phyloP scores from a whole-genome alignment of 495 filamentous ascomycete species.

The Evernia prunastri region DNA sequence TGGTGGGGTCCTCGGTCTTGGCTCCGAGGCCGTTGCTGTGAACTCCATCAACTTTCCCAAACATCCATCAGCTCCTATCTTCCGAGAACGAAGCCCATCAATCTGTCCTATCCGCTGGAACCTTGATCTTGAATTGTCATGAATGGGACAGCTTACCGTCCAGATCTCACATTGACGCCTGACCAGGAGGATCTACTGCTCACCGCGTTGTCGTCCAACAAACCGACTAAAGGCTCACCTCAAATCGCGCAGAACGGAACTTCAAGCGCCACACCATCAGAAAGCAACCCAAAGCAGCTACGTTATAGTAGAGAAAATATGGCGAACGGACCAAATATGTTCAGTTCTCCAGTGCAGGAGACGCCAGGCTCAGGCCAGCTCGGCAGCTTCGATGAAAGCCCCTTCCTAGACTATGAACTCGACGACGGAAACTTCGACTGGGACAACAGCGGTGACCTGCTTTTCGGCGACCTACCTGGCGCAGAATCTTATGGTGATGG shows the following conservation, averaged over 20 bases:
- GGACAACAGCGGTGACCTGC: constrained; percentile 55
- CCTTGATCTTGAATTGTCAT: constrained; percentile 30
- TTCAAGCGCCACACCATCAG: constrained; percentile 7
- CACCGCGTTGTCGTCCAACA: constrained; percentile 80
- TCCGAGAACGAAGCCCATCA: neutral
- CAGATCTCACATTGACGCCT: constrained; percentile 62
- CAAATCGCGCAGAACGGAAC: neutral
- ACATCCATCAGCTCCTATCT: neutral
- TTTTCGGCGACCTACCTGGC: constrained; percentile 74
- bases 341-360: constrained; percentile 47
- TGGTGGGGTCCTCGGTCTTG: constrained; percentile 10
- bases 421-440: constrained; percentile 59
- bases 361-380: constrained; percentile 38
- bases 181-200: constrained; percentile 84
- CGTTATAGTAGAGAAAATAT: constrained; percentile 17
- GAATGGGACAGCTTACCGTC: constrained; percentile 22
- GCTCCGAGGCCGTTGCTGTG: neutral
- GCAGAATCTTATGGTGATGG: constrained; percentile 45
- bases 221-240: constrained; percentile 29
- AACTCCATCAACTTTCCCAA: constrained; percentile 1
- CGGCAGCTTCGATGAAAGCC: constrained; percentile 60
- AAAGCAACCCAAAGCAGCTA: constrained; percentile 19
- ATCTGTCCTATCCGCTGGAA: neutral
- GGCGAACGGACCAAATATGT: constrained; percentile 30
- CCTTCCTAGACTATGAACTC: constrained; percentile 72